A percentile compares a stretch with the other conserved stretches of the same genome.
Conservation (phyloP, 1,139 yeast species). For the Blastobotrys aristatus region DNA sequence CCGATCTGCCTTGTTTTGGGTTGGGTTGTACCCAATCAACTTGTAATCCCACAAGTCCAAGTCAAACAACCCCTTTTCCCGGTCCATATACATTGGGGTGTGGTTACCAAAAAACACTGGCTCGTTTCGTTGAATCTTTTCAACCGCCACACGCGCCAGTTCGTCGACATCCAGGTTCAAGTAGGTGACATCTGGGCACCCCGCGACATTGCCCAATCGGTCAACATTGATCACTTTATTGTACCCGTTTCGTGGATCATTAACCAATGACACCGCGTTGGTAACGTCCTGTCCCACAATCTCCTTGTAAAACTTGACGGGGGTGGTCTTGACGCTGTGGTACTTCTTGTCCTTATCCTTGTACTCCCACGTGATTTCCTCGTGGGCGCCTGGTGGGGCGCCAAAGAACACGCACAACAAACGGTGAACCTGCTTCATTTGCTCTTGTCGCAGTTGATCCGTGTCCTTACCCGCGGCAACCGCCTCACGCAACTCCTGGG, state of each 20-base stretch:
- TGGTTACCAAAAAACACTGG: conserved; percentile 81
- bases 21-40: conserved; percentile 55
- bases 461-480: conserved; percentile 31
- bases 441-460: conserved; percentile 39
- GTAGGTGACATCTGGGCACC: conserved; percentile 55
- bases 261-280: conserved; percentile 58
- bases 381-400: conserved; percentile 68
- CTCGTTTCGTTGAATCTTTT: conserved; percentile 62
- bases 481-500: conserved; percentile 55
- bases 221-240: conserved; percentile 62
- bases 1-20: conserved; percentile 54
- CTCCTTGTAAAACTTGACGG: conserved; percentile 55
- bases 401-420: conserved; percentile 65
- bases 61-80: conserved; percentile 63
- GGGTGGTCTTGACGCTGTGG: conserved; percentile 51
- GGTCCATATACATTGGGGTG: conserved; percentile 65
- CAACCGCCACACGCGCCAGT: conserved; percentile 56
- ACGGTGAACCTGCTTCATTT: conserved; percentile 59
- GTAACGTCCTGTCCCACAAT: conserved; percentile 50
- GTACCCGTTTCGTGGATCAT: conserved; percentile 74
- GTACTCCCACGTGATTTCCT: conserved; percentile 67
- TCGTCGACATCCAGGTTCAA: conserved; percentile 58
- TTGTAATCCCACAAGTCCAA: conserved; percentile 60
- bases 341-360: conserved; percentile 65
- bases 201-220: conserved; percentile 64